phyloP scores from a whole-genome alignment of 257 asterid species.

The Rehmannia glutinosa region DNA sequence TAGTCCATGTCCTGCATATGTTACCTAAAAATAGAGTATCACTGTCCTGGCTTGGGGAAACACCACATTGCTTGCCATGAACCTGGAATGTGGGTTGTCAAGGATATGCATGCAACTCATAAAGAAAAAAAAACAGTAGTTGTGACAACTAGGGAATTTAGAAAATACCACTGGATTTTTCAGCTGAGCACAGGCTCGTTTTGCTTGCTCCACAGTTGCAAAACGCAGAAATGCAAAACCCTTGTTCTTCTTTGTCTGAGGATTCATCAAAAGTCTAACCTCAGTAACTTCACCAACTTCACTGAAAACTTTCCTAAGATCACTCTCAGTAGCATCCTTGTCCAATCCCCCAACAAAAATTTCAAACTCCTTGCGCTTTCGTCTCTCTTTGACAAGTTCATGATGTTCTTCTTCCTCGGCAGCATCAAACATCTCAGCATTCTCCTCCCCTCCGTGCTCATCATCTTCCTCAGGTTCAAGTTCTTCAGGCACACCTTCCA shows the following conservation, averaged over 20 bases:
- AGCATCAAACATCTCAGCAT: slow-evolving; percentile 53
- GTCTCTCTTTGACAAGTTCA: slow-evolving; percentile 74
- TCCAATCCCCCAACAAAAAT: slow-evolving; percentile 95
- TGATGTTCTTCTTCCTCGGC: slow-evolving; percentile 93
- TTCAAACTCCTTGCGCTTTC: slow-evolving; percentile 95
- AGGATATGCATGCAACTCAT: slow-evolving; percentile 26
- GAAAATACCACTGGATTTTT: slow-evolving; percentile 85
- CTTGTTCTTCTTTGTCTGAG: slow-evolving; percentile 93
- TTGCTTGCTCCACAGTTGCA: slow-evolving; percentile 94
- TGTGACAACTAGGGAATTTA: slow-evolving; percentile 31
- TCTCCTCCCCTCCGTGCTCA: slow-evolving; percentile 50
- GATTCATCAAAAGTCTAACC: slow-evolving; percentile 95
- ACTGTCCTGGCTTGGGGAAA: slow-evolving; percentile 96
- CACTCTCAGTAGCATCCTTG: slow-evolving; percentile 96
- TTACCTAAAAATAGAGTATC: slow-evolving; percentile 95
- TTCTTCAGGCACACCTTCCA: slow-evolving; percentile 59
- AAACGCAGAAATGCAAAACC: slow-evolving; percentile 98
- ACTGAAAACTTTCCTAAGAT: slow-evolving; percentile 79
- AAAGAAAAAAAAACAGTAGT: slow-evolving; percentile 23
- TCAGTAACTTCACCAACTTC: slow-evolving; percentile 92
- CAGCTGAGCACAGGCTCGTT: slow-evolving; percentile 78
- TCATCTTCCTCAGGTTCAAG: slow-evolving; percentile 68
- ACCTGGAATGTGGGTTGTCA: slow-evolving; percentile 73
- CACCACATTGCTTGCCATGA: slow-evolving; percentile 97
- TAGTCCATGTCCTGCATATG: slow-evolving; percentile 93